These are phyloP conservation scores for Aegilops speltoides DNA, from an alignment of 176 grass and related monocot species.

Conservation along the genomic window DNA sequence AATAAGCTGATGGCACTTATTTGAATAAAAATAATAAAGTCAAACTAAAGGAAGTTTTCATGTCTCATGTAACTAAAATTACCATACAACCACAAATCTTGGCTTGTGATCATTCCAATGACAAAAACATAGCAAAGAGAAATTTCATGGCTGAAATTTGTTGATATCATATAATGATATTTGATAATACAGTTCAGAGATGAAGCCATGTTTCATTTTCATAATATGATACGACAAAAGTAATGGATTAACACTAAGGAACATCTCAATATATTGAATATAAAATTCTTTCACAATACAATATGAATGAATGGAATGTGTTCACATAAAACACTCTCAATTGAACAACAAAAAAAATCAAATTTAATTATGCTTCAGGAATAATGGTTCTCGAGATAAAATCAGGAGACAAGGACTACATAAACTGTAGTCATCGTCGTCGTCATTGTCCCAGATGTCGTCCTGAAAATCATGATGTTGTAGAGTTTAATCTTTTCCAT, in stretches of 20 bases:
- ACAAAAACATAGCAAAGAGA: background rate
- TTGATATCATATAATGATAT: background rate
- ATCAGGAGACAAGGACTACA: no score
- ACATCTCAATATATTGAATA: background rate
- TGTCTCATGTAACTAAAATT: background rate
- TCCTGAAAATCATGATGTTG: no score
- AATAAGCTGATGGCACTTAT: background rate
- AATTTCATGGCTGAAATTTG: background rate
- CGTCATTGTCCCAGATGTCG: no score
- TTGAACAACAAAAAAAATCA: no score
- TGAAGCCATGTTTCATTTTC: no score
- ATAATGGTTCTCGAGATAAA: no score
- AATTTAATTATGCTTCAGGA: no score
- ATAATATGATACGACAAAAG: background rate
- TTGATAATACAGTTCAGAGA: no score
- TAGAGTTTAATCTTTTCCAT: no score
- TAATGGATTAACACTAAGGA: background rate
- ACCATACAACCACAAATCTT: background rate
- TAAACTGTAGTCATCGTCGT: no score
- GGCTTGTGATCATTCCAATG: background rate
- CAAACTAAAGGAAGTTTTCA: no score
- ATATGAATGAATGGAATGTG: background rate
- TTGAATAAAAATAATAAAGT: no score
- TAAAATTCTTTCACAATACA: background rate
- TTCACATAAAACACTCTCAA: background rate